A percentile compares a stretch with the other conserved stretches of the same genome.
phyloP scores from a whole-genome alignment of 2,329 filamentous ascomycete species.

The Magnaporthales sp. region DNA sequence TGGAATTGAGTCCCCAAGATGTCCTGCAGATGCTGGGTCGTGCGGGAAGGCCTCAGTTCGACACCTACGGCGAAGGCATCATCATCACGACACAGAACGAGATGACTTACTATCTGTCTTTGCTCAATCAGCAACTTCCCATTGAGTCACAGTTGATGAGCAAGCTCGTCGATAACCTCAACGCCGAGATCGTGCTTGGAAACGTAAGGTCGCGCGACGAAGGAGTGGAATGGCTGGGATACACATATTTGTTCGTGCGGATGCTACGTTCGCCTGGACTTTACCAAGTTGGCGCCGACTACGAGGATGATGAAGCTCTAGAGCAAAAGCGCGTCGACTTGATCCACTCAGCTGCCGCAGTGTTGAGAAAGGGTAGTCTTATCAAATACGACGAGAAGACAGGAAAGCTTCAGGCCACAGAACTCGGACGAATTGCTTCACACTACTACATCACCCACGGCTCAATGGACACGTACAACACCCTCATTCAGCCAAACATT shows the following conservation, averaged over 20 bases:
- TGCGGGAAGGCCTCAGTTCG: conserved; percentile 91
- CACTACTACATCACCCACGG: conserved; percentile 97
- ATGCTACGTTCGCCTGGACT: conserved; percentile 94
- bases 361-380: conserved; percentile 79
- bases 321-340: conserved; percentile 98
- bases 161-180: conserved; percentile 89
- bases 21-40: conserved; percentile 98
- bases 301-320: conserved; percentile 81
- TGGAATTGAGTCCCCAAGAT: conserved; percentile 94
- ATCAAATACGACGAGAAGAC: conserved; percentile 94
- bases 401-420: conserved; percentile 80
- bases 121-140: conserved; percentile 93
- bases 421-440: conserved; percentile 89
- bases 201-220: conserved; percentile 89
- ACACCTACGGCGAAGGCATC: conserved; percentile 96
- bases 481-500: conserved; percentile 86
- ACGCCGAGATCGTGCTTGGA: conserved; percentile 90
- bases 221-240: conserved; percentile 97
- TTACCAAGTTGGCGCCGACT: conserved; percentile 93
- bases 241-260: conserved; percentile 94
- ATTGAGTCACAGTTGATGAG: conserved; percentile 96
- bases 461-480: conserved; percentile 96
- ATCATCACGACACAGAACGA: conserved; percentile 95
- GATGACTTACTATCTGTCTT: conserved; percentile 93
- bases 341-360: conserved; percentile 82